Evolutionary conservation across 2,329 filamentous ascomycete species (phyloP).

Genomic region (Curvularia verruculosa): DNA sequence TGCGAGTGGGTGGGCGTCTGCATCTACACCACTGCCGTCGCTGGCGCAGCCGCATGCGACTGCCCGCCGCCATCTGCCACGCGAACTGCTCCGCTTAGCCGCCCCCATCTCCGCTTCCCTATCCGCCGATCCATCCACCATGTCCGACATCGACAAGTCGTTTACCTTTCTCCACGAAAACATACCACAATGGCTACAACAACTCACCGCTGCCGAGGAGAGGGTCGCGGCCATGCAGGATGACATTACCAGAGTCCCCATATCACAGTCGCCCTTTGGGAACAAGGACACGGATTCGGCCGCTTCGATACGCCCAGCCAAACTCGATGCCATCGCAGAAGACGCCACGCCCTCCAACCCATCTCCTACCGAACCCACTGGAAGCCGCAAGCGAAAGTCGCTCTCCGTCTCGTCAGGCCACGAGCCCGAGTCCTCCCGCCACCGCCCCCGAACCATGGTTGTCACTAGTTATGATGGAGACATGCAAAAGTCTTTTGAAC

Average conservation of each 20-base stretch:
- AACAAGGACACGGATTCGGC: slow-evolving; percentile 45
- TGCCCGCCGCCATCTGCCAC: slow-evolving; percentile 7
- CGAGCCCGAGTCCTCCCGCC: slow-evolving; percentile 57
- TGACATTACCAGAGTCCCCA: slow-evolving; percentile 39
- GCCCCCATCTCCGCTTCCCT: slow-evolving; percentile 3
- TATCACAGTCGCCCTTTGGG: slow-evolving; percentile 33
- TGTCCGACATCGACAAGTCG: slow-evolving; percentile 48
- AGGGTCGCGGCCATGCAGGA: slow-evolving; percentile 45
- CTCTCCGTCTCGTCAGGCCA: slow-evolving; percentile 50
- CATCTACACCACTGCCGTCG: slow-evolving; percentile 1
- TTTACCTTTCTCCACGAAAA: slow-evolving; percentile 48
- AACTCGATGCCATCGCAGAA: slow-evolving; percentile 33
- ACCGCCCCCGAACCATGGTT: slow-evolving; percentile 75
- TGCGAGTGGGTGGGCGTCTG: slow-evolving; percentile 26
- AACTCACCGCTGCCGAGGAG: slow-evolving; percentile 39
- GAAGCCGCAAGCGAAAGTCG: slow-evolving; percentile 52
- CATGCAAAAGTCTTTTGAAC: slow-evolving; percentile 81
- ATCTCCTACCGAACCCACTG: slow-evolving; percentile 24
- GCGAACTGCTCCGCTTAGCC: slow-evolving; percentile 1
- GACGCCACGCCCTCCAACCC: slow-evolving; percentile 21
- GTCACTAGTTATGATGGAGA: slow-evolving; percentile 93
- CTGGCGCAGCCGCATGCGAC: slow-evolving; percentile 7
- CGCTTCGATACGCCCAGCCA: slow-evolving; percentile 43
- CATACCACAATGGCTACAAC: slow-evolving; percentile 47
- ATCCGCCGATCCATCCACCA: slow-evolving; percentile 25